Conservation (phyloP, 1,284 basidiomycete species). For the Gomphus bonarii region DNA sequence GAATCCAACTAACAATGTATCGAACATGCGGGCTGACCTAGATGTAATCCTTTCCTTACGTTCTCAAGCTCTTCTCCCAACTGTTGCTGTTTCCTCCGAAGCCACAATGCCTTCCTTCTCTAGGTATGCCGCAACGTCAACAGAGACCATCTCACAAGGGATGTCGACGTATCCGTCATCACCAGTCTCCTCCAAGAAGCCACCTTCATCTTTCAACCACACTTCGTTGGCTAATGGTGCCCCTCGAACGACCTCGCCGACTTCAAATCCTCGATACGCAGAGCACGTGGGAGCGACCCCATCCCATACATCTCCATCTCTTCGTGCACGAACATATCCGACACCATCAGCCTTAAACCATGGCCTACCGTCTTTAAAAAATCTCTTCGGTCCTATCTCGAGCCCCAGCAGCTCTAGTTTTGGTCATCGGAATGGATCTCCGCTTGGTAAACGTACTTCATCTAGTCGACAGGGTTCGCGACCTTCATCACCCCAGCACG, state of each 20-base stretch:
- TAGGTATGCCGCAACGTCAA: background rate
- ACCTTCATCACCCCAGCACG: background rate
- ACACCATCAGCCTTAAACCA: background rate
- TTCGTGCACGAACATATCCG: background rate
- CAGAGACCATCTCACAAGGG: background rate
- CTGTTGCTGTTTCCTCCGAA: background rate
- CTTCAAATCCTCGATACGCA: conserved; percentile 8
- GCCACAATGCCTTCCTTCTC: background rate
- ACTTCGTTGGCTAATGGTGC: background rate
- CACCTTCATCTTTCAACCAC: background rate
- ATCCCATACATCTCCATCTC: background rate
- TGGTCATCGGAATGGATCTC: background rate
- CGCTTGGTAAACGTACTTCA: background rate
- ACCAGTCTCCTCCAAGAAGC: background rate
- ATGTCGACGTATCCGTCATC: background rate
- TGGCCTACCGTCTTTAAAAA: background rate
- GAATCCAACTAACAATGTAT: background rate
- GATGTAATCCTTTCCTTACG: background rate
- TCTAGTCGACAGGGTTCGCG: background rate
- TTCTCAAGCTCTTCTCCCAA: background rate
- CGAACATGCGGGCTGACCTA: background rate
- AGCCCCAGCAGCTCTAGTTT: background rate
- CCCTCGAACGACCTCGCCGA: background rate
- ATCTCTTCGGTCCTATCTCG: background rate
- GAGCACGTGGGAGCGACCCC: conserved; percentile 8